Evolutionary conservation across 1,284 basidiomycete genomes (phyloP).

Genomic region (Ustilago vetiveriae): DNA sequence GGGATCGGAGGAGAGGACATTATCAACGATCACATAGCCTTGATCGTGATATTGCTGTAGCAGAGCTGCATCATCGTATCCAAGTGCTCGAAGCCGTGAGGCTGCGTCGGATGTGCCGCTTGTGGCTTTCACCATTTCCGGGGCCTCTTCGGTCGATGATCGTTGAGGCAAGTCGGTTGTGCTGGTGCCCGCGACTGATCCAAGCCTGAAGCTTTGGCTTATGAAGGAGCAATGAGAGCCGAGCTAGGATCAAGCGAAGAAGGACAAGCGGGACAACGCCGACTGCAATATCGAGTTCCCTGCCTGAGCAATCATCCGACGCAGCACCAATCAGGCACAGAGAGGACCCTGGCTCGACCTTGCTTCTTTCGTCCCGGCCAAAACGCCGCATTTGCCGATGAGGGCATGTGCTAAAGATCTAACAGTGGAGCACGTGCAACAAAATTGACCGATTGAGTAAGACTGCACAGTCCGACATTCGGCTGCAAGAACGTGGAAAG

Average conservation of each 20-base stretch:
- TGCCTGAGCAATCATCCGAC: no score
- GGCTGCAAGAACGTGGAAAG: neutral
- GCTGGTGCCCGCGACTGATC: no score
- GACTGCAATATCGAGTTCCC: no score
- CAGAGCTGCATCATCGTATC: constrained; percentile 29
- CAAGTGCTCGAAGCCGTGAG: constrained; percentile 17
- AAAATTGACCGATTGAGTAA: constrained; percentile 7
- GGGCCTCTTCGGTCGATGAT: neutral
- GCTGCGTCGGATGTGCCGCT: constrained; percentile 4
- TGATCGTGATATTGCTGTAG: constrained; percentile 72
- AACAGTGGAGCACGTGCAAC: neutral
- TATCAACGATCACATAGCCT: constrained; percentile 78
- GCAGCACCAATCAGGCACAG: no score
- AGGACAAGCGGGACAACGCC: no score
- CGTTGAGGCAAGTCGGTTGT: no score
- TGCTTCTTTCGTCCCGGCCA: neutral
- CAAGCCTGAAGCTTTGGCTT: no score
- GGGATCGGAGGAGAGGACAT: constrained; percentile 70
- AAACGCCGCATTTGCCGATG: constrained; percentile 31
- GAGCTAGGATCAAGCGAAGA: no score
- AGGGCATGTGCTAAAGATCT: neutral
- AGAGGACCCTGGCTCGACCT: neutral
- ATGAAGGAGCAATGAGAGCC: no score
- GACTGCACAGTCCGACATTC: constrained; percentile 4
- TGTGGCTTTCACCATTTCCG: constrained; percentile 1